Conservation (phyloP, 1,139 yeast species). For the Hanseniaspora gamundiae region DNA sequence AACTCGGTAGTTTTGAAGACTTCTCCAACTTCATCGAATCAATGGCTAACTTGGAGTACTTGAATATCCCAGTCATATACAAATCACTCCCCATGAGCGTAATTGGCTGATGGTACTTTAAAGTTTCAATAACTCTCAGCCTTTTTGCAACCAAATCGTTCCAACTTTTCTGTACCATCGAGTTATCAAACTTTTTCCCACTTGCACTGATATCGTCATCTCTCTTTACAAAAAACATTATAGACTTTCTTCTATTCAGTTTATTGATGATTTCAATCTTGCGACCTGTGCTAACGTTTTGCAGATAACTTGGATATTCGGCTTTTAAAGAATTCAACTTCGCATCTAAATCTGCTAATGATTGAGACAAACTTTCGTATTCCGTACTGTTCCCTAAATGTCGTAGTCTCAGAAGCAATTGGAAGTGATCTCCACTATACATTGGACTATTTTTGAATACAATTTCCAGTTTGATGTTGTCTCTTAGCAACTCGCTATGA, state of each 20-base stretch:
- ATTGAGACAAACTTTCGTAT: conserved; percentile 9
- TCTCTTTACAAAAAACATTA: not conserved
- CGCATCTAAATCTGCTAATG: conserved; percentile 11
- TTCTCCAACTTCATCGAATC: not conserved
- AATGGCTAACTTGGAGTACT: not conserved
- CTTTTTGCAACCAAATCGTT: not conserved
- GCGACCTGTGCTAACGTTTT: not conserved
- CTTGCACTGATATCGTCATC: not conserved
- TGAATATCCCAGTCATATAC: not conserved
- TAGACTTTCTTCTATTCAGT: not conserved
- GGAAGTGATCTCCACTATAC: conserved; percentile 29
- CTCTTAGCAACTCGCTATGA: conserved; percentile 18
- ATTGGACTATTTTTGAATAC: conserved; percentile 28
- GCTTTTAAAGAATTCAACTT: conserved; percentile 7
- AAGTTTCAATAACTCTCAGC: not conserved
- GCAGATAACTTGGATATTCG: not conserved
- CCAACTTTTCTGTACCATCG: not conserved
- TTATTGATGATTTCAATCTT: not conserved
- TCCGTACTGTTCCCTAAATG: conserved; percentile 25
- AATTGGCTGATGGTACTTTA: not conserved
- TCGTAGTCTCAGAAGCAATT: conserved; percentile 26
- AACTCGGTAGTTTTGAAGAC: not conserved
- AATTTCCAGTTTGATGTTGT: conserved; percentile 27
- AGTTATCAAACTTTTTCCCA: not conserved
- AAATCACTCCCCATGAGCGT: not conserved